Evolutionary conservation across 805 yeast genomes (phyloP).

Genomic region (Spathaspora girioi): DNA sequence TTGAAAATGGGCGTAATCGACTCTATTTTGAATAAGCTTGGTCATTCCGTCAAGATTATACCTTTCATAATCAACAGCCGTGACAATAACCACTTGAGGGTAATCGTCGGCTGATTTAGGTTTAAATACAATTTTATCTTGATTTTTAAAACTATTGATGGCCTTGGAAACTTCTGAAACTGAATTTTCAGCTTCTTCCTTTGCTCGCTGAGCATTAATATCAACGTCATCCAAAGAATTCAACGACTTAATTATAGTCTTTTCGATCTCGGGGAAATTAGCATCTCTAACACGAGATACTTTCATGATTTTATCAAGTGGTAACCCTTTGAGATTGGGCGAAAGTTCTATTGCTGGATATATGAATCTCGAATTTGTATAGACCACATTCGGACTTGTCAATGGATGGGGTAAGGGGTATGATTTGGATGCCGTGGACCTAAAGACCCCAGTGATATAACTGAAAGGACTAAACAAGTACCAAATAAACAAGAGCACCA

Average conservation of each 20-base stretch:
- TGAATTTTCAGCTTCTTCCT: slow-evolving; percentile 48
- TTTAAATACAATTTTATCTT: slow-evolving; percentile 54
- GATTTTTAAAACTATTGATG: slow-evolving; percentile 58
- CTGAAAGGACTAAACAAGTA: slow-evolving; percentile 20
- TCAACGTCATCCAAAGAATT: slow-evolving; percentile 44
- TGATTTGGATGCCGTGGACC: slow-evolving; percentile 1
- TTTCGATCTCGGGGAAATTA: slow-evolving; percentile 35
- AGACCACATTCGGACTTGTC: slow-evolving; percentile 31
- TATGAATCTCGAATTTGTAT: slow-evolving; percentile 50
- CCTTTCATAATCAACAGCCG: slow-evolving; percentile 72
- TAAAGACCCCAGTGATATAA: slow-evolving; percentile 7
- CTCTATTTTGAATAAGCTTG: slow-evolving; percentile 76
- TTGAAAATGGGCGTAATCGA: slow-evolving; percentile 80
- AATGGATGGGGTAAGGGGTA: slow-evolving; percentile 33
- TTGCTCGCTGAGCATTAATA: slow-evolving; percentile 26
- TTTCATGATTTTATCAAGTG: slow-evolving; percentile 48
- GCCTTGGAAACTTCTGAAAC: slow-evolving; percentile 42
- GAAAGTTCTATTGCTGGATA: slow-evolving; percentile 78
- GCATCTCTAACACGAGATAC: slow-evolving; percentile 46
- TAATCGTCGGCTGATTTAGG: slow-evolving; percentile 32
- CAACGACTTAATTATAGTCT: slow-evolving; percentile 29
- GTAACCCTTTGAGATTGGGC: slow-evolving; percentile 53
- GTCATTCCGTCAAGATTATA: slow-evolving; percentile 58
- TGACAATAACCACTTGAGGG: slow-evolving; percentile 73
- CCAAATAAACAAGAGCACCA: slow-evolving; percentile 15